Evolutionary conservation across 371 early-diverging fungal species (phyloP).

Genomic region (Blakeslea trispora): DNA sequence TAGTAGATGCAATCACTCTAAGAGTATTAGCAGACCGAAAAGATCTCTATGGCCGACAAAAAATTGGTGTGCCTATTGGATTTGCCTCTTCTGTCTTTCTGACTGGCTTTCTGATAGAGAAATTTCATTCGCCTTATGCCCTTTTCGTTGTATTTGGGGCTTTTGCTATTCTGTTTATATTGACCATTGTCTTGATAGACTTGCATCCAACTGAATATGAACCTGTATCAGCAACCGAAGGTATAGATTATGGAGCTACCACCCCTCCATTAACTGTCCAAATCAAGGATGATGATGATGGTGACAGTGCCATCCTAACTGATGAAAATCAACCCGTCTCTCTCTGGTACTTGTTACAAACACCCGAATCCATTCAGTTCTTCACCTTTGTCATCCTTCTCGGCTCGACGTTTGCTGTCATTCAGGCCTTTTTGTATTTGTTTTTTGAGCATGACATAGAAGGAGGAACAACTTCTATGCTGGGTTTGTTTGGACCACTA

Average conservation of each 20-base stretch:
- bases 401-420: conserved; percentile 28
- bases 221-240: not conserved
- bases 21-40: conserved; percentile 31
- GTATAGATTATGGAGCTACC: not conserved
- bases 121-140: conserved; percentile 27
- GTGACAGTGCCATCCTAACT: conserved; percentile 1
- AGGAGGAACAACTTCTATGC: conserved; percentile 28
- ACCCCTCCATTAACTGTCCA: not conserved
- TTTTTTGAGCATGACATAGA: conserved; percentile 37
- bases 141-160: conserved; percentile 28
- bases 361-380: conserved; percentile 26
- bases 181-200: conserved; percentile 13
- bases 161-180: conserved; percentile 25
- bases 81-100: conserved; percentile 36
- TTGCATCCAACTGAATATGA: conserved; percentile 11
- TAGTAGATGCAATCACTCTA: conserved; percentile 31
- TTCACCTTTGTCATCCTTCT: conserved; percentile 27
- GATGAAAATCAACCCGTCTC: conserved; percentile 1
- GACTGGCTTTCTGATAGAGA: conserved; percentile 31
- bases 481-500: conserved; percentile 37
- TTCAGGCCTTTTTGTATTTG: conserved; percentile 35
- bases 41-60: conserved; percentile 38
- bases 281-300: conserved; percentile 8
- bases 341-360: conserved; percentile 28
- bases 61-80: conserved; percentile 38